phyloP scores from a whole-genome alignment of 1,284 basidiomycete genomes.

The Trametes pubescens region DNA sequence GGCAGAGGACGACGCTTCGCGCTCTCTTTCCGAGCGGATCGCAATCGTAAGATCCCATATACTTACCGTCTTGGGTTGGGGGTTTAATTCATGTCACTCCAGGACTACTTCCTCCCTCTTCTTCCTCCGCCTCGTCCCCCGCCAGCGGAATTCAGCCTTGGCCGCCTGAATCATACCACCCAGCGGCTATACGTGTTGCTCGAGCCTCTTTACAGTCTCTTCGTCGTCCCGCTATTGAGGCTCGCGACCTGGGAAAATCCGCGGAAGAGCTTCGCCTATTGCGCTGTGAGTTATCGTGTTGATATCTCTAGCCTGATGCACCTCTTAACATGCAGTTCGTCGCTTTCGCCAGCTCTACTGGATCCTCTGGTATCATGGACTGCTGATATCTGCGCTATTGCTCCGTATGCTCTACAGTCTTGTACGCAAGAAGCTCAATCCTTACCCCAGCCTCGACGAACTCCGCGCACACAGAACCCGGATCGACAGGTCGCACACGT shows the following conservation, averaged over 20 bases:
- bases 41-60: constrained; percentile 18
- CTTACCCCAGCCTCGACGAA: constrained; percentile 63
- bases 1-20: background rate
- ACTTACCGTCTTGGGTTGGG: background rate
- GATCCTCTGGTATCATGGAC: constrained; percentile 67
- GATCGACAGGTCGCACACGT: constrained; percentile 56
- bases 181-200: constrained; percentile 64
- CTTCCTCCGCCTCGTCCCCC: constrained; percentile 52
- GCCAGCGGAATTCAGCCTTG: constrained; percentile 59
- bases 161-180: constrained; percentile 57
- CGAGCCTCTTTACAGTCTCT: constrained; percentile 58
- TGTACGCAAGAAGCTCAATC: constrained; percentile 55
- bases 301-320: constrained; percentile 7
- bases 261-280: constrained; percentile 55
- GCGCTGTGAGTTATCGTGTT: constrained; percentile 53
- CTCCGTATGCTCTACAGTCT: constrained; percentile 58
- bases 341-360: constrained; percentile 59
- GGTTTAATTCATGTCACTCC: background rate
- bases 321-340: background rate
- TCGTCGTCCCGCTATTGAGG: constrained; percentile 48
- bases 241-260: constrained; percentile 66
- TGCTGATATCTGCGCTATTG: constrained; percentile 61
- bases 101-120: constrained; percentile 55
- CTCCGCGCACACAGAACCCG: constrained; percentile 59
- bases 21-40: constrained; percentile 24